Percentiles rank a stretch among this genome's conserved stretches.
phyloP scores from a whole-genome alignment of 257 asterid species.

The Craterostigma plantagineum region DNA sequence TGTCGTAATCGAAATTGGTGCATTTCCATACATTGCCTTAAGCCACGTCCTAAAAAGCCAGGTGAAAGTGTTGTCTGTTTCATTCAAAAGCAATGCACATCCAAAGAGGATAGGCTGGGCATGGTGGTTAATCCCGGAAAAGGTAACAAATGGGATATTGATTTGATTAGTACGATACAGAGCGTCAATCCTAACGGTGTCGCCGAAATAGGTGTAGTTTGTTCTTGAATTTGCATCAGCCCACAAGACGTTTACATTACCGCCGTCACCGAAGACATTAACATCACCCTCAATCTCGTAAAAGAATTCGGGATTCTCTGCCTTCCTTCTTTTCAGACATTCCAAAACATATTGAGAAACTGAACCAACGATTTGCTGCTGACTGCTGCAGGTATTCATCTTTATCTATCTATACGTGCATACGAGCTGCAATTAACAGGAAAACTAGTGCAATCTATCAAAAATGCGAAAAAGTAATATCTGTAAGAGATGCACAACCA shows the following conservation, averaged over 20 bases:
- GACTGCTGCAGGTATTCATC: constrained; percentile 20
- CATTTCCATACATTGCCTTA: constrained; percentile 39
- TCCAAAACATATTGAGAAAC: constrained; percentile 40
- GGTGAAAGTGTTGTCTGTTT: constrained; percentile 29
- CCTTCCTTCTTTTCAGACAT: constrained; percentile 42
- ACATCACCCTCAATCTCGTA: constrained; percentile 40
- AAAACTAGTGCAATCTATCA: no score
- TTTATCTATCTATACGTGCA: neutral
- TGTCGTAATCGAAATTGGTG: constrained; percentile 54
- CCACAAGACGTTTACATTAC: constrained; percentile 41
- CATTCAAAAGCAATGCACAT: constrained; percentile 53
- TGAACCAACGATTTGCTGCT: constrained; percentile 26
- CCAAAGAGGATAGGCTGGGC: constrained; percentile 74
- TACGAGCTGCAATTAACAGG: no score
- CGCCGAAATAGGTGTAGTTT: constrained; percentile 54
- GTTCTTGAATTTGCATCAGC: constrained; percentile 31
- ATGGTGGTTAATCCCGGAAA: constrained; percentile 81
- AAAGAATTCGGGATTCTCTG: constrained; percentile 49
- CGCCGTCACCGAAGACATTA: constrained; percentile 17
- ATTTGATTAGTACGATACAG: constrained; percentile 23
- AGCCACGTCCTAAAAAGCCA: constrained; percentile 81
- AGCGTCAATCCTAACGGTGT: constrained; percentile 52
- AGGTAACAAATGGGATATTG: constrained; percentile 42
- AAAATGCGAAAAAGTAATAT: no score
- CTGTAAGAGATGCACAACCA: no score